Percentiles rank a stretch among this genome's conserved stretches.
Evolutionary conservation across 768 basidiomycete genomes (phyloP).

Genomic region (Amanita phalloides): DNA sequence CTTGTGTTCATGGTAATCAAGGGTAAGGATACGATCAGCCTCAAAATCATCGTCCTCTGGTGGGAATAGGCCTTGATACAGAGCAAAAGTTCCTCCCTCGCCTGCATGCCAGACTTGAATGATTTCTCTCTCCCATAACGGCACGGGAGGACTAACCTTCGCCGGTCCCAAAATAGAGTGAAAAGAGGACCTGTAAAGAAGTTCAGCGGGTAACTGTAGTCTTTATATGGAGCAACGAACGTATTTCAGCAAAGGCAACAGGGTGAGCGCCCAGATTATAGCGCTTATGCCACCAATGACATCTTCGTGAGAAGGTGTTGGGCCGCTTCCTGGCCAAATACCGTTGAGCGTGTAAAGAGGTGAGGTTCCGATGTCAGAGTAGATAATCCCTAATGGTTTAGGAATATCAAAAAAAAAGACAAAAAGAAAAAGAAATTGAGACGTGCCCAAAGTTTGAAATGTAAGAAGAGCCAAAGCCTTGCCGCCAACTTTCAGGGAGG

Average conservation of each 20-base stretch:
- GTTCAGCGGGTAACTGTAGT: conserved; percentile 28
- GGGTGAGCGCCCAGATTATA: conserved; percentile 53
- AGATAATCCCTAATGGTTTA: conserved; percentile 30
- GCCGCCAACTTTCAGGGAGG: not conserved
- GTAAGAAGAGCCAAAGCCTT: conserved; percentile 16
- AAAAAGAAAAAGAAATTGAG: not conserved
- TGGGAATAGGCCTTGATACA: conserved; percentile 50
- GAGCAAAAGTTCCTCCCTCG: conserved; percentile 60
- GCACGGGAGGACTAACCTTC: not conserved
- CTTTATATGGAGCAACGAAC: conserved; percentile 19
- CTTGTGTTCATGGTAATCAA: conserved; percentile 22
- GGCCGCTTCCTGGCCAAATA: conserved; percentile 40
- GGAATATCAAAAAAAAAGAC: not conserved
- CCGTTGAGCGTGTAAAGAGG: conserved; percentile 58
- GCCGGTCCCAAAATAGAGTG: not conserved
- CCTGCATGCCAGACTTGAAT: conserved; percentile 19
- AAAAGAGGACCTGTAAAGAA: not conserved
- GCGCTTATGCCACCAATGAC: conserved; percentile 53
- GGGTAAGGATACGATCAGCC: conserved; percentile 42
- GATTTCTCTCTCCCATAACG: not conserved
- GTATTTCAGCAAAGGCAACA: conserved; percentile 59
- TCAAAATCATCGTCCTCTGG: conserved; percentile 31
- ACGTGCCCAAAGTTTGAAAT: conserved; percentile 24
- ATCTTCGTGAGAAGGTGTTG: conserved; percentile 43
- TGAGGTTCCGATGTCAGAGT: conserved; percentile 45